Percentiles rank a stretch among this genome's conserved stretches.
These are phyloP conservation scores for Daldinia bambusicola DNA, from an alignment of 495 filamentous ascomycete genomes.

Conservation along the genomic window DNA sequence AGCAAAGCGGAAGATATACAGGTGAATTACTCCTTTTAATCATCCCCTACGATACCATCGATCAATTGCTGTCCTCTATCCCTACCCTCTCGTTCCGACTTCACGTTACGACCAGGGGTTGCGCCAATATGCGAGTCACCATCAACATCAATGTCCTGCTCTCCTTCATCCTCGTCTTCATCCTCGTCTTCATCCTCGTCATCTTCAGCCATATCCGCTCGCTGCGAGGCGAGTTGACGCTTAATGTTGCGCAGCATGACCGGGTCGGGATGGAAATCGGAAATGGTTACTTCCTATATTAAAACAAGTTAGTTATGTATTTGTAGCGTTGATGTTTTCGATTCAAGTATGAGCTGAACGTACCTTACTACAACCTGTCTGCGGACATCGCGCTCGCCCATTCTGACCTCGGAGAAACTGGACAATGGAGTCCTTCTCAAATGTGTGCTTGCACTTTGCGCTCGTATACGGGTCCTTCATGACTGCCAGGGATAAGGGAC, in stretches of 20 bases:
- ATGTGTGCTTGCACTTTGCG: conserved; percentile 81
- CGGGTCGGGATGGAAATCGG: conserved; percentile 56
- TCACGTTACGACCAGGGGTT: conserved; percentile 5
- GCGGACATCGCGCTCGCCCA: conserved; percentile 53
- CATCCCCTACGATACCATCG: conserved; percentile 21
- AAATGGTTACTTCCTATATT: conserved; percentile 48
- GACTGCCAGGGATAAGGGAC: conserved; percentile 79
- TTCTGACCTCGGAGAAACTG: conserved; percentile 64
- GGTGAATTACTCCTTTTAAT: background rate
- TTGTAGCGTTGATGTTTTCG: background rate
- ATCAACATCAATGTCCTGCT: conserved; percentile 44
- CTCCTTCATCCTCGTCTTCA: conserved; percentile 41
- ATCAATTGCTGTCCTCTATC: conserved; percentile 17
- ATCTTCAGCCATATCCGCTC: conserved; percentile 23
- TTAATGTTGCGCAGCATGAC: conserved; percentile 56
- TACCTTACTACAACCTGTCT: conserved; percentile 58
- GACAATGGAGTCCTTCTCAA: conserved; percentile 77
- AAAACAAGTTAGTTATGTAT: conserved; percentile 10
- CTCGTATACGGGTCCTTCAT: conserved; percentile 80
- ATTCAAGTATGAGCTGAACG: background rate
- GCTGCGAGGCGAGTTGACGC: conserved; percentile 49
- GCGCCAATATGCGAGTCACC: conserved; percentile 40
- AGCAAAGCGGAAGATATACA: background rate
- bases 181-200: conserved; percentile 42
- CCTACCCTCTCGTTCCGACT: conserved; percentile 18